phyloP scores from a whole-genome alignment of 2,329 filamentous ascomycete genomes.

The Thyridium curvatum region DNA sequence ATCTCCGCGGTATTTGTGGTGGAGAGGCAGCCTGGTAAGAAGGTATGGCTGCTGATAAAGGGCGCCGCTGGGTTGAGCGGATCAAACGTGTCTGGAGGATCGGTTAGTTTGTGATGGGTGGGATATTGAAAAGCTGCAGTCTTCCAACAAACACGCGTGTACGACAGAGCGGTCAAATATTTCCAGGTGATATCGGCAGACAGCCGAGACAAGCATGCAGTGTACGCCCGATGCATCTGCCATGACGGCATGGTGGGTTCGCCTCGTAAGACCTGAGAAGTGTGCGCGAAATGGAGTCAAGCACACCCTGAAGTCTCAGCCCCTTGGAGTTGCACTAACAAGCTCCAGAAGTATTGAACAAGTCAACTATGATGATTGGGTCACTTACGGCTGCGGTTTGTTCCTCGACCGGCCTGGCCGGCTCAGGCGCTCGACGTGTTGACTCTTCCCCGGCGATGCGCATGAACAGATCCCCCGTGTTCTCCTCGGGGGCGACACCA shows the following conservation, averaged over 20 bases:
- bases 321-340: no score
- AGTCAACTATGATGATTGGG: no score
- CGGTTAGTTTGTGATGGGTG: constrained; percentile 14
- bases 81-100: constrained; percentile 38
- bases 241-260: no score
- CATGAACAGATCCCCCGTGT: constrained; percentile 53
- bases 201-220: constrained; percentile 3
- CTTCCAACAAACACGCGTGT: not conserved
- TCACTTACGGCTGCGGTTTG: constrained; percentile 41
- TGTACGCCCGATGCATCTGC: no score
- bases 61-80: constrained; percentile 42
- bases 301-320: not conserved
- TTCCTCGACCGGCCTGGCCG: constrained; percentile 23
- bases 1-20: constrained; percentile 41
- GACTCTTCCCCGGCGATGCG: constrained; percentile 51
- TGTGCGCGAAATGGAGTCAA: no score
- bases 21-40: constrained; percentile 43
- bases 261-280: no score
- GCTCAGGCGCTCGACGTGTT: constrained; percentile 27
- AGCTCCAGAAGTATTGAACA: no score
- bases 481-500: constrained; percentile 36
- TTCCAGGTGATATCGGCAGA: not conserved
- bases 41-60: constrained; percentile 44
- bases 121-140: not conserved
- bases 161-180: no score